phyloP scores from a whole-genome alignment of 805 yeast species.

The Nakazawaea ernobii region DNA sequence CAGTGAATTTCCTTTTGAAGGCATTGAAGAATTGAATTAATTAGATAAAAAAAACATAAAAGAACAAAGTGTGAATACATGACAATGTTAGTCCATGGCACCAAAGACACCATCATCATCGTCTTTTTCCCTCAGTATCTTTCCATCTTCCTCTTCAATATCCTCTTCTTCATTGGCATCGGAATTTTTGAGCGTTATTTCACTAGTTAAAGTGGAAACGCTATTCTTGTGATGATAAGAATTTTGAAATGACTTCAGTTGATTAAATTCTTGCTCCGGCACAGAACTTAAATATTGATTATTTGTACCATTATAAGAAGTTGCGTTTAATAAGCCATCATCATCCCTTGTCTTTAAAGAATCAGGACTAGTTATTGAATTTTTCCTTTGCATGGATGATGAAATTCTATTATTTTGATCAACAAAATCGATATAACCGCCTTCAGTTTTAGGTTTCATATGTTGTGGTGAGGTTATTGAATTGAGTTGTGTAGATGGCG shows the following conservation, averaged over 20 bases:
- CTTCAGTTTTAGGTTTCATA: conserved; percentile 7
- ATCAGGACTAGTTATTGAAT: neutral
- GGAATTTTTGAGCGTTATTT: conserved; percentile 13
- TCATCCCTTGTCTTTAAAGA: neutral
- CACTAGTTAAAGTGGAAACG: conserved; percentile 4
- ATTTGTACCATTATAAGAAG: neutral
- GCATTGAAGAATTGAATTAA: neutral
- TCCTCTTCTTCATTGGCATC: conserved; percentile 12
- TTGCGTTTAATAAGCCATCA: conserved; percentile 5
- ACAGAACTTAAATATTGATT: neutral
- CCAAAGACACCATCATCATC: conserved; percentile 31
- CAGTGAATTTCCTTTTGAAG: too few species aligned
- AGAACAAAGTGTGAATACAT: neutral
- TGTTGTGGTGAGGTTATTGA: conserved; percentile 7
- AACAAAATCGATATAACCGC: neutral
- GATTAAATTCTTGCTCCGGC: conserved; percentile 11
- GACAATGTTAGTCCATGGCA: conserved; percentile 24
- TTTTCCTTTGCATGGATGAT: neutral
- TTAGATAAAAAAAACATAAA: neutral
- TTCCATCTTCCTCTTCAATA: conserved; percentile 9
- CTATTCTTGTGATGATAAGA: conserved; percentile 8
- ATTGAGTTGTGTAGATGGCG: conserved; percentile 28
- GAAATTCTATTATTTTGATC: neutral
- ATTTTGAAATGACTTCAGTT: neutral
- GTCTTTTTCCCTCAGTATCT: conserved; percentile 11